Conservation (phyloP, 2,329 filamentous ascomycete species). For the Trichoderma atrobrunneum region DNA sequence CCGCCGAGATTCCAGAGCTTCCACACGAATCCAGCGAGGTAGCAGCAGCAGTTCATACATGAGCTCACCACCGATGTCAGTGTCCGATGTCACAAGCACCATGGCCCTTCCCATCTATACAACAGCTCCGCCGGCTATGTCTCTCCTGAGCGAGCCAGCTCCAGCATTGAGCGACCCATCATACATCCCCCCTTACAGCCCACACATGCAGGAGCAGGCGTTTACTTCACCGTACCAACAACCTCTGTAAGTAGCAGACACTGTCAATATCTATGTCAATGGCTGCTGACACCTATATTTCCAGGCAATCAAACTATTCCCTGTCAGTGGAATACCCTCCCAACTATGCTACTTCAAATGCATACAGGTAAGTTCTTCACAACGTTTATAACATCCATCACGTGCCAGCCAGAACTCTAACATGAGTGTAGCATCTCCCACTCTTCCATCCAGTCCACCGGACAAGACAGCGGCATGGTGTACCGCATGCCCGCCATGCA, state of each 20-base stretch:
- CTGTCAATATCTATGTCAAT: not conserved
- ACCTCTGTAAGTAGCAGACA: constrained; percentile 34
- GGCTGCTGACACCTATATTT: constrained; percentile 27
- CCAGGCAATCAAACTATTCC: constrained; percentile 38
- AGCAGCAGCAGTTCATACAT: constrained; percentile 44
- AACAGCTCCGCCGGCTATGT: constrained; percentile 48
- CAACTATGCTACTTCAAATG: constrained; percentile 32
- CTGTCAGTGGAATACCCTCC: constrained; percentile 45
- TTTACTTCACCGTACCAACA: constrained; percentile 37
- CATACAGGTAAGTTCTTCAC: constrained; percentile 40
- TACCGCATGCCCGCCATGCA: constrained; percentile 43
- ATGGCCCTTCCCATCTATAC: constrained; percentile 51
- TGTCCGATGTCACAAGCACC: constrained; percentile 41
- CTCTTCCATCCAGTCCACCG: constrained; percentile 35
- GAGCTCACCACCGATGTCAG: constrained; percentile 37
- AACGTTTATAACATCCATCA: not conserved
- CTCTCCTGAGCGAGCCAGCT: constrained; percentile 50
- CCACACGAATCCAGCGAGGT: constrained; percentile 46
- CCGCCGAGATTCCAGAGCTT: constrained; percentile 56
- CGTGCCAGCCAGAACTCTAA: not conserved
- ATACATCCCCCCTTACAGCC: constrained; percentile 51
- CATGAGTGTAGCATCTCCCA: constrained; percentile 35
- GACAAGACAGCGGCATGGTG: constrained; percentile 41
- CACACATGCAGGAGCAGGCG: constrained; percentile 45
- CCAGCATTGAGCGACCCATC: constrained; percentile 41